phyloP scores from a whole-genome alignment of 345 rosid species.

The Geranium brycei region DNA sequence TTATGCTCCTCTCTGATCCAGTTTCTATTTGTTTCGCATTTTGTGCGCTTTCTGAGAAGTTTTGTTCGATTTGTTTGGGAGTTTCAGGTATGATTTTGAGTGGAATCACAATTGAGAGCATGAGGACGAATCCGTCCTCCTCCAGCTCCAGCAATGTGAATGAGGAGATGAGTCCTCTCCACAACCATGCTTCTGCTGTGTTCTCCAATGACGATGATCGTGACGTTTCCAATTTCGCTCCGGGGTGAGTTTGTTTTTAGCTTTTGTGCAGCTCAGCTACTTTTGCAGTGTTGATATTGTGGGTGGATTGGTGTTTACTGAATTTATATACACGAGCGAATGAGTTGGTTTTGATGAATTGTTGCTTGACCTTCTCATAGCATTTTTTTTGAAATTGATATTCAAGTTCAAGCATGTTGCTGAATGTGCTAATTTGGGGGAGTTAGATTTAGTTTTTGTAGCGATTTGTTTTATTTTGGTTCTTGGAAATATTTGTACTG shows the following conservation, averaged over 20 bases:
- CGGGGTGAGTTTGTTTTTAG: slow-evolving; percentile 26
- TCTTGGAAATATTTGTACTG: too few species aligned
- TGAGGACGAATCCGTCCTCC: slow-evolving; percentile 38
- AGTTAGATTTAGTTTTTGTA: too few species aligned
- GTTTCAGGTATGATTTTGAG: not conserved
- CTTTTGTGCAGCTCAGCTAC: not conserved
- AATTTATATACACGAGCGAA: not conserved
- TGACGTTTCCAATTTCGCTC: slow-evolving; percentile 55
- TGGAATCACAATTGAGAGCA: slow-evolving; percentile 33
- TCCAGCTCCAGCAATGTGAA: slow-evolving; percentile 36
- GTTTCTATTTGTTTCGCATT: too few species aligned
- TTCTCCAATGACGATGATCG: slow-evolving; percentile 54
- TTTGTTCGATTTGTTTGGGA: not conserved
- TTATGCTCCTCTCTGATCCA: not conserved
- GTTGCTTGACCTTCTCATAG: not conserved
- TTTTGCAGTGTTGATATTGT: not conserved
- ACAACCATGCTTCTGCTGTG: slow-evolving; percentile 19
- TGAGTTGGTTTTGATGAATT: not conserved
- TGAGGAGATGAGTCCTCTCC: slow-evolving; percentile 25
- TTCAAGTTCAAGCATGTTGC: not conserved
- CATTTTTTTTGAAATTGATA: too few species aligned
- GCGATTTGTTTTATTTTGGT: not conserved
- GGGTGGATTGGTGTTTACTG: not conserved
- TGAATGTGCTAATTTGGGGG: too few species aligned
- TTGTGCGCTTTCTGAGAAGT: not conserved